Conservation (phyloP, 805 yeast species). For the Suhomyces canberraensis region DNA sequence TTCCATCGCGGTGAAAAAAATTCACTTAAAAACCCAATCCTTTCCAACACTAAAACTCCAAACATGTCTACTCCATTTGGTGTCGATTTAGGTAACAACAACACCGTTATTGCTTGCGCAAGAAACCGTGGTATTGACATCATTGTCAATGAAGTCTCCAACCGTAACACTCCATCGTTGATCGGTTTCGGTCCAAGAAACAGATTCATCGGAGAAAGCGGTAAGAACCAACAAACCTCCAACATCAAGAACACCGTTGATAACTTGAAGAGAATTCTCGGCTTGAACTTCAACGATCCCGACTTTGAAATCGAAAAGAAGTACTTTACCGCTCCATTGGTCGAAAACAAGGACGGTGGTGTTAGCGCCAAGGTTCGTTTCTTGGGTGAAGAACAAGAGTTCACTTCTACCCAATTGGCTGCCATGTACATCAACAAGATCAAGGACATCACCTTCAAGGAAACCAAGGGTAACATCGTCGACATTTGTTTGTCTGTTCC, state of each 20-base stretch:
- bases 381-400: constrained; percentile 72
- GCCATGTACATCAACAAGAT: constrained; percentile 95
- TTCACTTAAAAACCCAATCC: too few relatives aligned
- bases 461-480: constrained; percentile 74
- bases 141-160: constrained; percentile 96
- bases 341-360: constrained; percentile 65
- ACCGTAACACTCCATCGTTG: constrained; percentile 88
- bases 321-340: constrained; percentile 70
- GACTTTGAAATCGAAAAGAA: constrained; percentile 73
- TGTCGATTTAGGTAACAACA: constrained; percentile 94
- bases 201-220: constrained; percentile 93
- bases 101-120: constrained; percentile 92
- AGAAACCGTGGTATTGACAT: constrained; percentile 98
- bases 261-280: constrained; percentile 89
- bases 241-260: constrained; percentile 96
- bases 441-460: constrained; percentile 73
- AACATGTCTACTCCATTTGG: constrained; percentile 93
- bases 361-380: constrained; percentile 85
- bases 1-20: constrained; percentile 3
- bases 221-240: constrained; percentile 94
- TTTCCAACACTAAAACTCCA: too few relatives aligned
- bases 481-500: constrained; percentile 96
- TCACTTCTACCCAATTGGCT: constrained; percentile 84
- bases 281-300: constrained; percentile 70
- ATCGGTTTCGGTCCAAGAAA: constrained; percentile 89